Evolutionary conservation across 768 basidiomycete species (phyloP), one percentile per base, ranked within the genome.

Genomic region (Amanita subjunquillea): DNA sequence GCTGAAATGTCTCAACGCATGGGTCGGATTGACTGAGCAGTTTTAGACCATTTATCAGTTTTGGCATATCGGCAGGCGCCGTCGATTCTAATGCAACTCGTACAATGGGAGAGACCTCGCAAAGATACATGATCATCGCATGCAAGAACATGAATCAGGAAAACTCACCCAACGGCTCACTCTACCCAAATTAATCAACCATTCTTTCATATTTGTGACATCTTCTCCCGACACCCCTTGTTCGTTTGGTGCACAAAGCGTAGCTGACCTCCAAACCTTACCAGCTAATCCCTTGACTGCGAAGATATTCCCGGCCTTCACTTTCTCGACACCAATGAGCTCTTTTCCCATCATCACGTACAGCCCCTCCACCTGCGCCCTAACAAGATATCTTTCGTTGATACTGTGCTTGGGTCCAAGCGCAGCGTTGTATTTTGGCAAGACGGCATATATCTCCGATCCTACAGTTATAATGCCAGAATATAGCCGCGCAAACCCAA

Each of bases 331-430:
- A 0, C 84, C 74, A 0, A 90, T 82, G n/a, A 99, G 74, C 62
- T 97, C 94, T 40, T 91, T 72, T 2, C 96, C 96, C 96, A 99
- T 98, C 91, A 99, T 97, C 46, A 87, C 79, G 66, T 97, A 99
- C 48, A 99, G 67, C 5, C 81, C 83, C 53, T 82, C 78, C 12
- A 94, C 79, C n/a, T 71, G 73, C 22, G 83, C 75, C 7, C 71
- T 67, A 22, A 76, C 63, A 40, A 93, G 58, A 60, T 87, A 77
- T 55, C 78, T 80, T 12, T 65, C 67, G 67, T 98, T 98, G 30
- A 67, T 62, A 6, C 83, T 78, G 60, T 93, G 83, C 9, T 69
- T 69, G 0, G 88, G 83, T 3, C 72, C 74, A 15, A 90, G 69
- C 2, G 76, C 54, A 17, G 73, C 61, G 57, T 83, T 78, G 71